A percentile compares a stretch with the other conserved stretches of the same genome.
These are phyloP conservation scores for Raffaelea deltoideospora DNA, from an alignment of 2,329 filamentous ascomycete species.

Conservation along the genomic window DNA sequence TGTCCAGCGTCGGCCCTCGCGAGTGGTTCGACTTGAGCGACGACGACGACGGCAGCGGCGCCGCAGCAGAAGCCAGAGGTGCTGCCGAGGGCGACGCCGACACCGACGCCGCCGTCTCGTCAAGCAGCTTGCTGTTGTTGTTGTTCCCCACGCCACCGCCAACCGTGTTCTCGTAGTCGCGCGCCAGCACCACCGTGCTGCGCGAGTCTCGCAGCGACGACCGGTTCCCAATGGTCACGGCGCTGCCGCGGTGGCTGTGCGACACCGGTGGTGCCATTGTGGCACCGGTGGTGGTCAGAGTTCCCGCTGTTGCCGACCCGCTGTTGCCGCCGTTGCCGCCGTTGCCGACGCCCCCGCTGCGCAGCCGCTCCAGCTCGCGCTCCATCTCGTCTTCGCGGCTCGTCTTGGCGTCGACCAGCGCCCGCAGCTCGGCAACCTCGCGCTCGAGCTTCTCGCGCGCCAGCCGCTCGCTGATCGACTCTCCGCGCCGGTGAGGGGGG, in stretches of 20 bases:
- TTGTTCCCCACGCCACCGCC: neutral
- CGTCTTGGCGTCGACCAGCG: conserved; percentile 55
- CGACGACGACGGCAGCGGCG: no score
- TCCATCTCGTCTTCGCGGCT: conserved; percentile 73
- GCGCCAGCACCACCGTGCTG: conserved; percentile 45
- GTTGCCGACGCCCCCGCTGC: conserved; percentile 20
- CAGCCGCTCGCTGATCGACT: conserved; percentile 38
- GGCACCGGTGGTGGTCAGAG: no score
- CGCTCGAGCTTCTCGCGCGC: conserved; percentile 58
- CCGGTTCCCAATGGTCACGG: conserved; percentile 33
- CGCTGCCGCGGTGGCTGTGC: conserved; percentile 31
- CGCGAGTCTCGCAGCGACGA: conserved; percentile 51
- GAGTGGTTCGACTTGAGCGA: conserved; percentile 23
- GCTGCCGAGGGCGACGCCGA: conserved; percentile 26
- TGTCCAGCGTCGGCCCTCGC: conserved; percentile 42
- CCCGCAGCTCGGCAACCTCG: conserved; percentile 65
- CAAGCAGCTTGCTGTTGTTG: neutral
- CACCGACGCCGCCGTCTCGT: neutral
- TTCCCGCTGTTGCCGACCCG: conserved; percentile 9
- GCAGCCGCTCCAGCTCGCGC: conserved; percentile 58
- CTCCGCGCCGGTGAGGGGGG: conserved; percentile 36
- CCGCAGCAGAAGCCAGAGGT: no score
- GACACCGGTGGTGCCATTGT: conserved; percentile 14
- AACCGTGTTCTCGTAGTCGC: conserved; percentile 22
- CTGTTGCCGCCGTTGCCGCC: neutral